Base-by-base conservation (phyloP, 2,329 filamentous ascomycete genomes). In the Cryoendolithus antarcticus region DNA sequence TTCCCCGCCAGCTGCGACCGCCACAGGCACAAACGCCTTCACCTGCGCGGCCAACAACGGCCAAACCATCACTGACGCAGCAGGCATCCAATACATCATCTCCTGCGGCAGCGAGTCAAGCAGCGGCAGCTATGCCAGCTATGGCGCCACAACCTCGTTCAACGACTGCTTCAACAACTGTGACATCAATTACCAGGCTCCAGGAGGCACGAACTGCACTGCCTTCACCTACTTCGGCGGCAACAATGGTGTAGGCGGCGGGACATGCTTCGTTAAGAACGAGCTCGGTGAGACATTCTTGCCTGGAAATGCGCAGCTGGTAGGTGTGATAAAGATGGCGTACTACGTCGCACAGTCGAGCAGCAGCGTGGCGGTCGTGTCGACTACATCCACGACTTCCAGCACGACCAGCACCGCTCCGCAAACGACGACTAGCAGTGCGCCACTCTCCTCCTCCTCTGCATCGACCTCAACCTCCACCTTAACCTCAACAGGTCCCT, bases 401-500 rank as follows among this genome's bases (percentile, higher is more conserved):
- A 38, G 34, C n/a, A 27, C 24, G 24, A 2, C 24, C 24, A 27
- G 24, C 24, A 6, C 7, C 7, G 4, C 24, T 6, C 24, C 24
- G 7, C 24, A 3, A 6, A 37, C 35, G 3, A 39, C 44, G 5
- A 38, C 45, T 7, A 39, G 34, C 15, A 34, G 41, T 2, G 38
- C 33, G 3, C 30, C 44, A 10, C 19, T 38, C 3, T 19, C 36
- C 19, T 40, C 21, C 3, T 28, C 30, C n/a, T 28, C 37, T 9
- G 32, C 43, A 4, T 35, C 40, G 3, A 34, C 46, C 6, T 34
- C 48, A n/a, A 30, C 35, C 15, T 19, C 39, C 15, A 28, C 37
- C 10, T 32, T 39, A 32, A 40, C 46, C 8, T 39, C 42, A 21
- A 38, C 40, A 15, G 41, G 43, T 35, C 30, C 33, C 10, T 51